phyloP scores from a whole-genome alignment of 176 grass and related monocot genomes.

The Rhynchospora breviuscula region DNA sequence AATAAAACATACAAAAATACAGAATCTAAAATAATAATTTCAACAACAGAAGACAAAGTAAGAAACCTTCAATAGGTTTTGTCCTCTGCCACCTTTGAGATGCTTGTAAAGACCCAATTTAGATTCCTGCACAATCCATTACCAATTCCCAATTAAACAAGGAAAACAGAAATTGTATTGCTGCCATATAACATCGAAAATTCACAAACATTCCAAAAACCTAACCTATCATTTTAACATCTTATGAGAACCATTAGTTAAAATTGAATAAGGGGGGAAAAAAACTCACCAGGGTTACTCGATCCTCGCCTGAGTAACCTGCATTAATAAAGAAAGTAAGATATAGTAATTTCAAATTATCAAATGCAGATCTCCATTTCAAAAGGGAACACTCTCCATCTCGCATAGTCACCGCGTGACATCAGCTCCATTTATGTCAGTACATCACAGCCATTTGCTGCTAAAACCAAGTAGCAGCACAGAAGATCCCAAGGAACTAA shows the following conservation, averaged over 20 bases:
- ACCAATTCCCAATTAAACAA: not conserved
- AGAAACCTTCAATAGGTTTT: slow-evolving; percentile 5
- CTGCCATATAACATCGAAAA: not conserved
- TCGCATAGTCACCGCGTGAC: not conserved
- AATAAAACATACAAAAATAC: not conserved
- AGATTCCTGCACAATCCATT: slow-evolving; percentile 28
- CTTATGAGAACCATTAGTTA: not conserved
- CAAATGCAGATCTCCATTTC: slow-evolving; percentile 6
- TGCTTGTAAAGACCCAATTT: slow-evolving; percentile 14
- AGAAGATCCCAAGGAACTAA: not conserved
- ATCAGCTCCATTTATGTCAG: not conserved
- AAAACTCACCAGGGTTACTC: slow-evolving; percentile 11
- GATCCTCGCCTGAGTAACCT: slow-evolving; percentile 27
- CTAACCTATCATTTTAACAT: not conserved
- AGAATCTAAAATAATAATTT: not conserved
- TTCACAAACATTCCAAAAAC: not conserved
- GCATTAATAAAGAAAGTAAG: not conserved
- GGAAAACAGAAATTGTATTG: not conserved
- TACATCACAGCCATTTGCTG: not conserved
- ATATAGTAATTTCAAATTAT: slow-evolving; percentile 11
- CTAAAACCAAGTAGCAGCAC: not conserved
- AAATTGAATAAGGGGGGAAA: not conserved
- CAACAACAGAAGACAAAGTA: not conserved
- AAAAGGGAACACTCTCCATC: not conserved
- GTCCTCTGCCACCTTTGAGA: slow-evolving; percentile 1